Base-by-base conservation (phyloP, 2,329 filamentous ascomycete species). In the Emmonsiellopsis sp. region DNA sequence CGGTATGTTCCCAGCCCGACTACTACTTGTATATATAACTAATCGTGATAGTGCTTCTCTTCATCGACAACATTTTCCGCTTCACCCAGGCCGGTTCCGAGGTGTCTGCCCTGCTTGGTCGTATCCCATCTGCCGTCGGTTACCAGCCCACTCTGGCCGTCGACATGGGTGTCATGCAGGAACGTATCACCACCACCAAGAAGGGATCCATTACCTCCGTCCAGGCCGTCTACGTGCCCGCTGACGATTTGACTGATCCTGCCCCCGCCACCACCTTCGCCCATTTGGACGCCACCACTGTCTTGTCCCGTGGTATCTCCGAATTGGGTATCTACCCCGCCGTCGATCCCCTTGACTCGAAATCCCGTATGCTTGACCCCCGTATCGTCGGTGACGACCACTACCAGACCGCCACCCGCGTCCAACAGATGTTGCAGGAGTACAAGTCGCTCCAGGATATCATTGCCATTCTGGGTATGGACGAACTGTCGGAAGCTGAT, bases 401-500 rank as follows among this genome's bases (percentile, higher is more conserved):
- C 84, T 98, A 98, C 86, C 75, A 90, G 59, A 92, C 85, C 68
- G 93, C 93, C 74, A 88, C 87, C 74, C 86, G 86, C 68, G 93
- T 98, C 71, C 93, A 98, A 83, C 90, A 95, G 81, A 97, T 96
- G 78, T 86, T 98, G 74, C 93, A 98, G 81, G 93, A 97, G 83
- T 98, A 98, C 88, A 97, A 97, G 88, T 97, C 92, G 62, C 89
- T 98, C 65, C 93, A 98, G 82, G 93, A 98, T 82, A 98, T 98
- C 85, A 96, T 96, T 82, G 93, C 93, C 77, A 98, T 98, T 90
- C 79, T 97, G 74, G 92, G 92, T 86, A 97, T 98, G 93, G 93
- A 98, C 77, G 93, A 98, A 76, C 80, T 98, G 78, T 97, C 93
- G 62, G 93, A 97, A 83, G 87, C 88, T 68, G 93, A 98, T 78